Evolutionary conservation across 148 eudicot species (phyloP).

Genomic region (Camellia japonica): DNA sequence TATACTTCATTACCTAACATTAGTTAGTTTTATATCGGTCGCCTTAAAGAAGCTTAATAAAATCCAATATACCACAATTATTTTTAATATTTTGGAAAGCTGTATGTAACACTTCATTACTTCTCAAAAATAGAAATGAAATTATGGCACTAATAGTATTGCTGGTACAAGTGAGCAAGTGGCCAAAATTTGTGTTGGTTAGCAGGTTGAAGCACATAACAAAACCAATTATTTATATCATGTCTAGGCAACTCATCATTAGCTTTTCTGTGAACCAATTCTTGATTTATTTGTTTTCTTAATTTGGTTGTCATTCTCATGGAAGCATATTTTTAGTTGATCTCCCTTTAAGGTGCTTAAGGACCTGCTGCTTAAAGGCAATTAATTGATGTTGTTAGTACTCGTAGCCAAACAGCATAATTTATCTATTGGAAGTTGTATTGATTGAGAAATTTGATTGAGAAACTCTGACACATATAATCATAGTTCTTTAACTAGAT

Average conservation of each 20-base stretch:
- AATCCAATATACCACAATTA: not conserved
- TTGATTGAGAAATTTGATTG: not conserved
- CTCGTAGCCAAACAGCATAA: not conserved
- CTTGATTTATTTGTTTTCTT: not conserved
- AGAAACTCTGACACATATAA: not conserved
- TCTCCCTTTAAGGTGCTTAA: too few relatives aligned
- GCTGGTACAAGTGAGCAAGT: not conserved
- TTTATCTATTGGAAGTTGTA: not conserved
- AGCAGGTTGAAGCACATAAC: not conserved
- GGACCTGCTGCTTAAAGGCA: not conserved
- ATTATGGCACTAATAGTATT: not conserved
- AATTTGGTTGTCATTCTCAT: not conserved
- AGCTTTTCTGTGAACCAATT: not conserved
- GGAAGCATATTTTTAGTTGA: not conserved
- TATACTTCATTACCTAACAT: too few relatives aligned
- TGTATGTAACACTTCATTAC: not conserved
- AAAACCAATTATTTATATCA: not conserved
- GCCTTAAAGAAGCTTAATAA: not conserved
- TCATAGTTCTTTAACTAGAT: too few relatives aligned
- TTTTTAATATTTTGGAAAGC: not conserved
- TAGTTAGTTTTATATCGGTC: too few relatives aligned
- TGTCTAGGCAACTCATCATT: not conserved
- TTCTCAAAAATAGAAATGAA: not conserved
- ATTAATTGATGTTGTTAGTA: not conserved
- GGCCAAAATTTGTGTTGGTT: not conserved